phyloP scores from a whole-genome alignment of 768 basidiomycete genomes.

The Boletus insuetus region DNA sequence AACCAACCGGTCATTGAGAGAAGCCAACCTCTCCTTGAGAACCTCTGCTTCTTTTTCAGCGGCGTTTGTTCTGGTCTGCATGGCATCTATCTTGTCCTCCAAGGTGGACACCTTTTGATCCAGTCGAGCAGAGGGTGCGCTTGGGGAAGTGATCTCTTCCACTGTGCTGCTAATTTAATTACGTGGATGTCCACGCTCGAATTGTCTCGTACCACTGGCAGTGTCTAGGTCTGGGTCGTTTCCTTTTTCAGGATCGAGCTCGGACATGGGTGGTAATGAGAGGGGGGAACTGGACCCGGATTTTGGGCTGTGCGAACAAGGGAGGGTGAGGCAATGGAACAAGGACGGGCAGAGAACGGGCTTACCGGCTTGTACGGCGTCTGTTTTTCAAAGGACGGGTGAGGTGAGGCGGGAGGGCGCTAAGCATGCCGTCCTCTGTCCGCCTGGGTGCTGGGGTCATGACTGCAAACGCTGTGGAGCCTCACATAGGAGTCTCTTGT shows the following conservation, averaged over 20 bases:
- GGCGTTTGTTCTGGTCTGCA: neutral
- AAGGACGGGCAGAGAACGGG: neutral
- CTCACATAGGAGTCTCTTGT: neutral
- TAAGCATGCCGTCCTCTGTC: conserved; percentile 1
- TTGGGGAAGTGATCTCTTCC: neutral
- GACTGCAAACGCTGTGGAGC: neutral
- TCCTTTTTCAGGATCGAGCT: neutral
- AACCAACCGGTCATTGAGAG: neutral
- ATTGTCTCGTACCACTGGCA: neutral
- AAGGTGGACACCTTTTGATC: neutral
- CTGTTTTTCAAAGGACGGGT: conserved; percentile 7
- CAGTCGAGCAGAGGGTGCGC: neutral
- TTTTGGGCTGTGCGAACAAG: neutral
- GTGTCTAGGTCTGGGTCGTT: neutral
- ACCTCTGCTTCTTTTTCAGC: neutral
- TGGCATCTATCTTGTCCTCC: neutral
- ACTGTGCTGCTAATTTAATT: neutral
- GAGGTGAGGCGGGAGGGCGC: conserved; percentile 13
- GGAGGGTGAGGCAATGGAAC: neutral
- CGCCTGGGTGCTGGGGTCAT: neutral
- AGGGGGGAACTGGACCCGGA: conserved; percentile 13
- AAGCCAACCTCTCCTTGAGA: conserved; percentile 1
- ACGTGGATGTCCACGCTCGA: neutral
- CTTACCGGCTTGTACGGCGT: conserved; percentile 1
- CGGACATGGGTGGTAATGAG: conserved; percentile 13